phyloP scores from a whole-genome alignment of 1,284 basidiomycete species.

The Heterobasidion annosum region DNA sequence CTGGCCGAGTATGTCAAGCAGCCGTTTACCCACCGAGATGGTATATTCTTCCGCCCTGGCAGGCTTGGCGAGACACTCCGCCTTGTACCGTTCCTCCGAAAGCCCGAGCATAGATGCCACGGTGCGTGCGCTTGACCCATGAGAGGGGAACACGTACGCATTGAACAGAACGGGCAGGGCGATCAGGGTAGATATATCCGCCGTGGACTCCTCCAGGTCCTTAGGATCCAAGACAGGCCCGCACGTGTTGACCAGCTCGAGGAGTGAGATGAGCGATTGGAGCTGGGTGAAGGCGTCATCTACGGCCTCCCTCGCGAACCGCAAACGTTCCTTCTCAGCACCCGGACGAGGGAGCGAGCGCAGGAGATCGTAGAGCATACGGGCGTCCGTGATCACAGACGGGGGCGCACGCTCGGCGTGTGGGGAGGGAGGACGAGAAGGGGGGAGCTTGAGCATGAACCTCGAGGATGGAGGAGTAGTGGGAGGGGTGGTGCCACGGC shows the following conservation, averaged over 20 bases:
- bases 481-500: constrained; percentile 35
- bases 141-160: constrained; percentile 17
- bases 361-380: constrained; percentile 50
- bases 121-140: constrained; percentile 22
- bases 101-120: constrained; percentile 50
- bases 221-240: constrained; percentile 17
- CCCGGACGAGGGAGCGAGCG: constrained; percentile 52
- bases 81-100: constrained; percentile 53
- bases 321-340: constrained; percentile 31
- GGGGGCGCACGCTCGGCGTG: constrained; percentile 25
- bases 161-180: constrained; percentile 59
- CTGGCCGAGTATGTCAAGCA: constrained; percentile 27
- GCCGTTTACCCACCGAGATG: constrained; percentile 42
- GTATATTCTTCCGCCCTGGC: constrained; percentile 69
- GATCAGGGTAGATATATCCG: constrained; percentile 60
- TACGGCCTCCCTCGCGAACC: constrained; percentile 63
- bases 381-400: constrained; percentile 45
- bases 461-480: constrained; percentile 47
- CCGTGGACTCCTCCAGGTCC: constrained; percentile 36
- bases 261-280: constrained; percentile 41
- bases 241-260: constrained; percentile 36
- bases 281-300: constrained; percentile 66
- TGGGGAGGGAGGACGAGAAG: constrained; percentile 61
- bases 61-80: constrained; percentile 61
- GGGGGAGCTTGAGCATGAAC: constrained; percentile 60